Conservation (phyloP, 306 rosid species). For the Vigna unguiculata region DNA sequence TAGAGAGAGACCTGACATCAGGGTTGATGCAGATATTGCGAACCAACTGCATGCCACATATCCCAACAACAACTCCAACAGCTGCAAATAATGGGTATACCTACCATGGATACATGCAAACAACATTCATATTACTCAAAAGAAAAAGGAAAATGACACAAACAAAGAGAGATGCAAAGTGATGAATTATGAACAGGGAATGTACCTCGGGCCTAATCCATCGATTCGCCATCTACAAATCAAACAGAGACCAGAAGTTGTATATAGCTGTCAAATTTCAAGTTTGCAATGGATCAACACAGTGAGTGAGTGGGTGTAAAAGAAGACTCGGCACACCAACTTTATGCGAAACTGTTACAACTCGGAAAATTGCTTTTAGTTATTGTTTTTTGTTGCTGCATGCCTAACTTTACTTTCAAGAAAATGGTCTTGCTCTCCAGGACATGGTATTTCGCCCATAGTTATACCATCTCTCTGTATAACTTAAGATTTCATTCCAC, state of each 20-base stretch:
- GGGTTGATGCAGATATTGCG: constrained; percentile 82
- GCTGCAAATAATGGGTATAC: constrained; percentile 82
- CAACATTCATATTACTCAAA: too few relatives aligned
- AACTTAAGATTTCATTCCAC: too few relatives aligned
- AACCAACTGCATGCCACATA: constrained; percentile 70
- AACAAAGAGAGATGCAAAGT: neutral
- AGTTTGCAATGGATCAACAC: neutral
- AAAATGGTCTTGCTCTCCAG: neutral
- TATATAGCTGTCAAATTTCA: neutral
- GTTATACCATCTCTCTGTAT: neutral
- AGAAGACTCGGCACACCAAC: neutral
- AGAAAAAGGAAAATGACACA: neutral
- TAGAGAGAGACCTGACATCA: constrained; percentile 74
- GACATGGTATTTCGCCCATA: constrained; percentile 22
- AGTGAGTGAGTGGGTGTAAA: neutral
- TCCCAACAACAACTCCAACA: constrained; percentile 78
- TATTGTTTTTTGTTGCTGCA: neutral
- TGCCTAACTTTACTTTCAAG: neutral
- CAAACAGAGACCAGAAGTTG: neutral
- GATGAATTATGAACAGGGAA: neutral
- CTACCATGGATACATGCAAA: constrained; percentile 40
- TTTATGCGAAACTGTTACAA: neutral
- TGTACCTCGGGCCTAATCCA: constrained; percentile 90
- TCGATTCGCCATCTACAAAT: constrained; percentile 47
- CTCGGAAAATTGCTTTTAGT: neutral